Percentiles rank a stretch among this genome's conserved stretches.
These are phyloP conservation scores for Amaranthus cruentus DNA, from an alignment of 148 eudicot species.

Conservation along the genomic window DNA sequence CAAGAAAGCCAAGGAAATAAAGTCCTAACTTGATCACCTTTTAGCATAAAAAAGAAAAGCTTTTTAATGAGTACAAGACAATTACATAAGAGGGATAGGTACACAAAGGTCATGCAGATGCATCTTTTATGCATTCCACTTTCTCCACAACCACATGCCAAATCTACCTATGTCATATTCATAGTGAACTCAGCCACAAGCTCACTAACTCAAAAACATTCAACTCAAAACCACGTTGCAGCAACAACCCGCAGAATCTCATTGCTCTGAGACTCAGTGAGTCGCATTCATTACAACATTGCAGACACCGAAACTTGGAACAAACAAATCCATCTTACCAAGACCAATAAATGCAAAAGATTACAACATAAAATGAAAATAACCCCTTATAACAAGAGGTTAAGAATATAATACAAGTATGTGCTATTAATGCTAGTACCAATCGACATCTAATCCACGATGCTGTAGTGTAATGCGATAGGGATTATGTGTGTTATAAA, in stretches of 20 bases:
- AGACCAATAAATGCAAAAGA: not conserved
- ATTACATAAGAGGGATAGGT: not conserved
- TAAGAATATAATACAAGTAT: not conserved
- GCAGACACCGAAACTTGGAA: not conserved
- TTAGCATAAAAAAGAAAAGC: not conserved
- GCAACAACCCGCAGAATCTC: not conserved
- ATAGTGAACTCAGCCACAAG: not conserved
- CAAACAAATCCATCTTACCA: not conserved
- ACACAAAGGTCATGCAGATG: slow-evolving; percentile 13
- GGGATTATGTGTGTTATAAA: not conserved
- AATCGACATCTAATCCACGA: slow-evolving; percentile 2
- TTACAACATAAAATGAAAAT: not conserved
- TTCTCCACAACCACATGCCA: not conserved
- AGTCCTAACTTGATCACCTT: not conserved
- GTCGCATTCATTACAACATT: no score
- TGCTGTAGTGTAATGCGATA: slow-evolving; percentile 14
- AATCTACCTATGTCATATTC: not conserved
- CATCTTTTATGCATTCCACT: slow-evolving; percentile 4
- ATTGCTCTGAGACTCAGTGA: not conserved
- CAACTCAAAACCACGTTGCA: not conserved
- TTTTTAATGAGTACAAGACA: not conserved
- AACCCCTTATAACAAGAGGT: not conserved
- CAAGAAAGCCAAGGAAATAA: no score
- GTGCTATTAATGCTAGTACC: not conserved
- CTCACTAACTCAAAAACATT: not conserved